These are phyloP conservation scores for Talaromyces borbonicus DNA, from an alignment of 495 filamentous ascomycete genomes.

Conservation along the genomic window DNA sequence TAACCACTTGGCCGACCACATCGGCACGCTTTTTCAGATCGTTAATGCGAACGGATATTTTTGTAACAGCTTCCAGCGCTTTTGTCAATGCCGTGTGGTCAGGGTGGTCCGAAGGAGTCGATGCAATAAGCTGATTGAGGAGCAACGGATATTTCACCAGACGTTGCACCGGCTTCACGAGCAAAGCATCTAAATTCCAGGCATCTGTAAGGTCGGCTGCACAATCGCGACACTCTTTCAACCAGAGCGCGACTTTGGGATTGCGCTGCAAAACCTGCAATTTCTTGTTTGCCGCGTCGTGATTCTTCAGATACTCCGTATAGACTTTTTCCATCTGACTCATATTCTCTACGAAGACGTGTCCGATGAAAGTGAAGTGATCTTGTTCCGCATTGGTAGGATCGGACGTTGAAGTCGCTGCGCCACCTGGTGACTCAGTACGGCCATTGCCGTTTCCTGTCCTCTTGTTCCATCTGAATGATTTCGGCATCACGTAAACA, in stretches of 20 bases:
- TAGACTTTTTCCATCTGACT: conserved; percentile 75
- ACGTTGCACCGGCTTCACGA: conserved; percentile 92
- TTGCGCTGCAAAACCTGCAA: conserved; percentile 63
- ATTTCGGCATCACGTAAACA: conserved; percentile 58
- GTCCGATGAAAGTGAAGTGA: conserved; percentile 62
- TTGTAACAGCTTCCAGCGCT: conserved; percentile 54
- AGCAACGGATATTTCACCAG: conserved; percentile 87
- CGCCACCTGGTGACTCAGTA: conserved; percentile 24
- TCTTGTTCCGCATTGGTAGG: conserved; percentile 60
- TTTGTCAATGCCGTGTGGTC: conserved; percentile 58
- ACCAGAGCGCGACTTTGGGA: conserved; percentile 73
- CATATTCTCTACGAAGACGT: conserved; percentile 65
- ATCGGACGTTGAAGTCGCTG: conserved; percentile 26
- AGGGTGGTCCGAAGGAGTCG: conserved; percentile 72
- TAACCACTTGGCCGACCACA: conserved; percentile 76
- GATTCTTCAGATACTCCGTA: conserved; percentile 75
- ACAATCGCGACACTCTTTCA: conserved; percentile 79
- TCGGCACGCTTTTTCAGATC: conserved; percentile 86
- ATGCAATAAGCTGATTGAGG: conserved; percentile 63
- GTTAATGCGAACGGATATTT: conserved; percentile 76
- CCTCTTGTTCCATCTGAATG: conserved; percentile 46
- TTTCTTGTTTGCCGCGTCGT: conserved; percentile 72
- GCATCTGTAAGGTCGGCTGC: conserved; percentile 82
- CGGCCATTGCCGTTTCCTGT: conserved; percentile 37
- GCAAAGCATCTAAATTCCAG: conserved; percentile 86